Evolutionary conservation across 2,329 filamentous ascomycete species (phyloP), one percentile per base, ranked within the genome.

Genomic region (Fusarium sp.): DNA sequence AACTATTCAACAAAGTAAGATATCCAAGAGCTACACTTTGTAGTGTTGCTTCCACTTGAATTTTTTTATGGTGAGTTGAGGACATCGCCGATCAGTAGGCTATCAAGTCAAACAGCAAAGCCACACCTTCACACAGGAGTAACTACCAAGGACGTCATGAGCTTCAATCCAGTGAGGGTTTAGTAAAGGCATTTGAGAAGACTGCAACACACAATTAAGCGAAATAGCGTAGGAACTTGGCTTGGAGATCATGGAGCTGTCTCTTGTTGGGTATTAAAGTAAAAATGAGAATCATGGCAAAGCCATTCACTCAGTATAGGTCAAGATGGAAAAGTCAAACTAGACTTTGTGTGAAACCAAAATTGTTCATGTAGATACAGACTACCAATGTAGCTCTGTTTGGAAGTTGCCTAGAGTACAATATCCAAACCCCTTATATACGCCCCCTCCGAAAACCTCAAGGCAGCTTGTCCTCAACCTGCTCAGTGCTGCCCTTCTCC

Each of bases 401-500:
- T 50, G 45, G 45, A 50, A 18, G 24, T 29, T n/a, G 24, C 14
- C 6, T 45, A 45, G 31, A 24, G 7, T 33, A 41, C 31, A 10
- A 18, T 39, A 22, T 57, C 52, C 41, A 9, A 37, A 54, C 18
- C n/a, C 35, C 18, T 9, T 14, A 54, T 54, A 4, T 22, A 52
- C 16, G 16, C 11, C 50, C 16, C 16, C 24, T 27, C n/a, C 33
- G 6, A n/a, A 6, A 27, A 14, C 6, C 29, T 71, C 31, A 71
- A 50, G 35, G 54, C 29, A n/a, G 58, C 60, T 77, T 73, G 5
- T 45, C 33, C 67, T 80, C 80, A 27, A 80, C 70, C 64, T 79
- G 77, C 56, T 81, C 78, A 18, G 73, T 59, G 5, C 50, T 64
- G 1, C 67, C 72, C 76, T 81, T 82, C 63, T 82, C 80, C 31